These are phyloP conservation scores for Acacia melanoxylon DNA, from an alignment of 306 rosid species.

Conservation along the genomic window DNA sequence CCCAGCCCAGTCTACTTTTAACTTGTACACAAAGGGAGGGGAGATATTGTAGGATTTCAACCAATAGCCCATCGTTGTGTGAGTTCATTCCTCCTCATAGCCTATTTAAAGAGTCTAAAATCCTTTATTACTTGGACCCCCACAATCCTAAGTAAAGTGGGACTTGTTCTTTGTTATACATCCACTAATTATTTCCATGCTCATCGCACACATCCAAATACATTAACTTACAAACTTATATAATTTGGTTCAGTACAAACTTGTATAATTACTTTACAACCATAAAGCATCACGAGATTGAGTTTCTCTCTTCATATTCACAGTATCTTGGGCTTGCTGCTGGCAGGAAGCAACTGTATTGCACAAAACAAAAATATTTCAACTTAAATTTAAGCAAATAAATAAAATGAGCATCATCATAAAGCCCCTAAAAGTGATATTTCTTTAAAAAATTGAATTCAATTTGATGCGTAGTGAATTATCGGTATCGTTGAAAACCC, in stretches of 20 bases:
- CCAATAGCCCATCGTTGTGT: too few species aligned
- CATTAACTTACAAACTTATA: neutral
- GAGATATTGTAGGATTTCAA: too few species aligned
- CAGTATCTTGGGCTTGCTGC: neutral
- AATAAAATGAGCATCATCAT: neutral
- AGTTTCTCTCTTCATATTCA: constrained; percentile 5
- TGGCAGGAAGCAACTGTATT: constrained; percentile 34
- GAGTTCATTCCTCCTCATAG: too few species aligned
- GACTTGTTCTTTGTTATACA: too few species aligned
- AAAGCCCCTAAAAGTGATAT: neutral
- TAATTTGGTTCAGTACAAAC: neutral
- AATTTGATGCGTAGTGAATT: too few species aligned
- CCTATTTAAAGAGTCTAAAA: too few species aligned
- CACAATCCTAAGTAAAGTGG: too few species aligned
- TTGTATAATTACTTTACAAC: constrained; percentile 32
- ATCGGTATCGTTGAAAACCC: too few species aligned
- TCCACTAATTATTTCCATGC: neutral
- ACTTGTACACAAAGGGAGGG: too few species aligned
- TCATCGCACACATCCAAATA: constrained; percentile 28
- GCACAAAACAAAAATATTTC: constrained; percentile 9
- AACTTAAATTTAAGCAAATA: neutral
- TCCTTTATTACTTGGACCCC: too few species aligned
- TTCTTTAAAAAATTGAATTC: neutral
- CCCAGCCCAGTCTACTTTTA: too few species aligned
- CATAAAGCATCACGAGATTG: neutral